Evolutionary conservation across 1,139 yeast species (phyloP), one percentile per base, ranked within the genome.

Genomic region (Nakaseomyces uthaithaninus): DNA sequence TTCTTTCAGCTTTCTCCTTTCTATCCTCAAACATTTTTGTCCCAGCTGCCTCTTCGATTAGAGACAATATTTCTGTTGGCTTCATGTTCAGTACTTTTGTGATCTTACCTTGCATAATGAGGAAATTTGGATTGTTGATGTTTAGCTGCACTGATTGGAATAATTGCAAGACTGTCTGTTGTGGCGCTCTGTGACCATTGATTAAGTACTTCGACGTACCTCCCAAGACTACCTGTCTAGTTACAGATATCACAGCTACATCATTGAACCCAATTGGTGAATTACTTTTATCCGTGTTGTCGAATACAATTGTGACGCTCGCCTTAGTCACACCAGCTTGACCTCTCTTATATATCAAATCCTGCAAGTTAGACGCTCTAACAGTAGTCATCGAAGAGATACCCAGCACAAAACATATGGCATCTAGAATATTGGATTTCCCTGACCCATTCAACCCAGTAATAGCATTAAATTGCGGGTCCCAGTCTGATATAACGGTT

Each of bases 261-360:
- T 78, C 77, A 52, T 83, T 93, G 55, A 86, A 89, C 4, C 95
- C 95, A 43, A 87, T 80, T 1, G 97, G 97, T 0, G 93, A 78
- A 49, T 76, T 80, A 3, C 74, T 60, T 42, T 74, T 69, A 52
- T 89, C 97, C 22, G 74, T 60, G 55, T 91, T 93, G 61, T 89
- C 94, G 59, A 93, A 93, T 2, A 91, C 95, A 41, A 93, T 86
- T 0, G 98, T 87, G 1, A 93, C 98, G 57, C 94, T 82, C 1
- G 98, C 98, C 59, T 87, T 89, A 2, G 96, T 89, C 8, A 91
- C 91, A 48, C 98, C 98, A 0, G 98, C 97, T 59, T 91, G 98
- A 8, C 98, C 98, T 52, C 97, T 75, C 55, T 91, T 91, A 61
- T 91, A 91, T 43, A 93, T 91, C 60, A 93, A 73, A 60, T 93